Percentiles rank a stretch among this genome's conserved stretches.
These are phyloP conservation scores for Selaginella moellendorffii DNA, from an alignment of 75 land plant genomes.

Conservation along the genomic window DNA sequence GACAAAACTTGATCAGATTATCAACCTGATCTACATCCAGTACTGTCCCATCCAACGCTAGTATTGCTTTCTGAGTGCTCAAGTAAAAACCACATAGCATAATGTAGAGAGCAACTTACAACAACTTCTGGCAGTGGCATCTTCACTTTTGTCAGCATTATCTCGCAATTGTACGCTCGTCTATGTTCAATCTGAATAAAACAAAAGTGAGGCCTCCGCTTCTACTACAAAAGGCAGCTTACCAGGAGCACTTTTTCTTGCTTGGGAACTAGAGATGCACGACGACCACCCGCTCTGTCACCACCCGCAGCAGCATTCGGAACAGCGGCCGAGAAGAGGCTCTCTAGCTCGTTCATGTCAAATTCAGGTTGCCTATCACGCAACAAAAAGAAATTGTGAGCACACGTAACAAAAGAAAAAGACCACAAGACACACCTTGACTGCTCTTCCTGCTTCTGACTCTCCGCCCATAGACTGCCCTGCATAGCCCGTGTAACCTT, in stretches of 20 bases:
- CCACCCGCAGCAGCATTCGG: constrained; percentile 32
- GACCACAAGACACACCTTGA: constrained; percentile 29
- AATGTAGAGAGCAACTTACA: constrained; percentile 31
- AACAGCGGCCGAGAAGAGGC: constrained; percentile 60
- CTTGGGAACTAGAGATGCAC: constrained; percentile 34
- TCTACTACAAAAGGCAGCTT: no score
- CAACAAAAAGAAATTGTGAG: neutral
- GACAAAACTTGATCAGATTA: constrained; percentile 76
- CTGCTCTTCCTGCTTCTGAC: no score
- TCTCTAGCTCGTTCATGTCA: constrained; percentile 84
- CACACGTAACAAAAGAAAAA: neutral
- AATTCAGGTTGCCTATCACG: constrained; percentile 64
- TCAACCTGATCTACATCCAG: constrained; percentile 84
- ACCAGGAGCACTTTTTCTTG: constrained; percentile 82
- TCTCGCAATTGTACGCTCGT: constrained; percentile 87
- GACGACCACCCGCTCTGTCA: constrained; percentile 29
- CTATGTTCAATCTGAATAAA: constrained; percentile 67
- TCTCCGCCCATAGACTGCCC: constrained; percentile 98
- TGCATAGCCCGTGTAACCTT: constrained; percentile 92
- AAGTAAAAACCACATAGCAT: neutral
- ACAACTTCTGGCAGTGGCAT: constrained; percentile 76
- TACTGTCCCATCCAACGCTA: constrained; percentile 63
- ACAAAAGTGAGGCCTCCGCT: neutral
- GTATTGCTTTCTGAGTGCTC: constrained; percentile 69
- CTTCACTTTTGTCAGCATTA: constrained; percentile 89